Evolutionary conservation across 2,329 filamentous ascomycete genomes (phyloP).

Genomic region (Paracamarosporium sp.): DNA sequence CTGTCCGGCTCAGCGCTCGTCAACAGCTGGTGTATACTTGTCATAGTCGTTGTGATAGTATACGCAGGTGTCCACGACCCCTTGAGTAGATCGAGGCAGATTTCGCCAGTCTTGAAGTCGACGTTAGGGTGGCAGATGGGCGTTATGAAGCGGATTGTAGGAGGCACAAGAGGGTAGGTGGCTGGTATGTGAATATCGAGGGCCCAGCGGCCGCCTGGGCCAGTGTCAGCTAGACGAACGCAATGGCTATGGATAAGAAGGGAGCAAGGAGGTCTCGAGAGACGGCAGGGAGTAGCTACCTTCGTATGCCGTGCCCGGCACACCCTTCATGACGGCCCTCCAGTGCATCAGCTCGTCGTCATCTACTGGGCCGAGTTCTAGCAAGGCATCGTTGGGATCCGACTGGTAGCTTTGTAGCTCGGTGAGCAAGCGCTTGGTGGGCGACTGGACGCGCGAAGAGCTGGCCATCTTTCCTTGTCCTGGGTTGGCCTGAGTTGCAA

Average conservation of each 20-base stretch:
- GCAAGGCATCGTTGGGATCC: slow-evolving; percentile 63
- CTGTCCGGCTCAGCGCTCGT: slow-evolving; percentile 73
- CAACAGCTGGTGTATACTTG: slow-evolving; percentile 74
- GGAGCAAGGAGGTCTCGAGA: neutral
- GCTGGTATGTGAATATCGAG: slow-evolving; percentile 77
- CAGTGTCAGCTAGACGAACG: neutral
- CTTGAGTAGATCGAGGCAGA: slow-evolving; percentile 88
- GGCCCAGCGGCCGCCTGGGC: slow-evolving; percentile 77
- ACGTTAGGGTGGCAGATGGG: slow-evolving; percentile 50
- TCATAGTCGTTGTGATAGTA: slow-evolving; percentile 76
- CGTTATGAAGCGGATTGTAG: slow-evolving; percentile 78
- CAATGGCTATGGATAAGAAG: neutral
- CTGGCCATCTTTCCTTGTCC: slow-evolving; percentile 32
- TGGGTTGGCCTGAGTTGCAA: neutral
- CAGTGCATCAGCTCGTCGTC: slow-evolving; percentile 66
- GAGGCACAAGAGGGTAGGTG: slow-evolving; percentile 80
- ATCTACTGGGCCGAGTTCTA: slow-evolving; percentile 62
- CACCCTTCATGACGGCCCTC: slow-evolving; percentile 67
- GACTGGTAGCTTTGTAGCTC: slow-evolving; percentile 66
- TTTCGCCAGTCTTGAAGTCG: slow-evolving; percentile 74
- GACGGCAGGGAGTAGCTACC: slow-evolving; percentile 46
- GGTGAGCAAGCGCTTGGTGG: slow-evolving; percentile 66
- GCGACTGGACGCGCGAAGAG: slow-evolving; percentile 42
- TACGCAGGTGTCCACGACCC: slow-evolving; percentile 84
- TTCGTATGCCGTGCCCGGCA: slow-evolving; percentile 66